Evolutionary conservation across 2,329 filamentous ascomycete genomes (phyloP).

Genomic region (Diaporthe aspalathi): DNA sequence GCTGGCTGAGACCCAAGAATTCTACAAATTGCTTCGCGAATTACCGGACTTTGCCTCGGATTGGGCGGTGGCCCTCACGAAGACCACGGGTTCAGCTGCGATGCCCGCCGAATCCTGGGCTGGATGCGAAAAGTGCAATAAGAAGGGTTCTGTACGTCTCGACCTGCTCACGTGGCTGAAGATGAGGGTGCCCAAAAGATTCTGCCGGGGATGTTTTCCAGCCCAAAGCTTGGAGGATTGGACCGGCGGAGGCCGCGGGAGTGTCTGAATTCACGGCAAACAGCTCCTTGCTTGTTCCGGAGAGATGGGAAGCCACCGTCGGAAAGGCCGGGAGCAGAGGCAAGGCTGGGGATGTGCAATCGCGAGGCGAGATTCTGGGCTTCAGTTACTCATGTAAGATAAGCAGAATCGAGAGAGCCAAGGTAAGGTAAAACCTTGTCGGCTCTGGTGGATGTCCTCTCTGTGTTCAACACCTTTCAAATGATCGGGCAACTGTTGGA

Average conservation of each 20-base stretch:
- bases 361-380: no score
- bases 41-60: background rate
- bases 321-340: no score
- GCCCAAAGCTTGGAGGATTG: background rate
- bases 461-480: no score
- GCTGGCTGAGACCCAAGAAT: background rate
- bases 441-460: no score
- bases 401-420: no score
- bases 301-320: background rate
- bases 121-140: background rate
- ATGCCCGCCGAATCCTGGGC: background rate
- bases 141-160: background rate
- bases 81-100: background rate
- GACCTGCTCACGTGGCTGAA: background rate
- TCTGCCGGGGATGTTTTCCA: background rate
- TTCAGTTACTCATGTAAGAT: no score
- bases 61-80: slow-evolving; percentile 1
- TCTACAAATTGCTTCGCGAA: background rate
- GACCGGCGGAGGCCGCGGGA: background rate
- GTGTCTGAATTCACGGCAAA: no score
- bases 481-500: no score
- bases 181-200: rapidly evolving
- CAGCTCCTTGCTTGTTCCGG: background rate
- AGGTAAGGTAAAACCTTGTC: no score
- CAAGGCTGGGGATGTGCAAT: no score